Base-by-base conservation (phyloP, 2,329 filamentous ascomycete species). In the Periconia macrospinosa region DNA sequence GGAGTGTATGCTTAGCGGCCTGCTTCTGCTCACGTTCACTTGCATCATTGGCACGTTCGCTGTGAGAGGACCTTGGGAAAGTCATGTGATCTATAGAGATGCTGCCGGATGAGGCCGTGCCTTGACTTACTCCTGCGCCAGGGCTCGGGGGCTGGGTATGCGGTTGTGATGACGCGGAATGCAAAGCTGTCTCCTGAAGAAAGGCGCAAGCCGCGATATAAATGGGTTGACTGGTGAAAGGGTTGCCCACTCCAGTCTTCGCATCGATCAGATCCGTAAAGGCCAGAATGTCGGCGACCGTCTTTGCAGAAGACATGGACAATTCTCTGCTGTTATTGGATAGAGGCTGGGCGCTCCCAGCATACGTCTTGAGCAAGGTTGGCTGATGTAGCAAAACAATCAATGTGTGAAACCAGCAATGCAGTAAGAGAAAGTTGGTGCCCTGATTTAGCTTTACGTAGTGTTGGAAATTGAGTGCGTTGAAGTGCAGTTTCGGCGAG, bases 191-290 rank as follows among this genome's bases (percentile, higher is more conserved):
- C 68, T 96, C 91, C 76, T 91, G 91, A 15, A 96, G 77, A 62
- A 96, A 96, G 0, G 91, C 91, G 67, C 91, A 95, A 1, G 91
- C 91, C 1, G 91, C 91, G 55, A 96, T 93, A 63, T 95, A 96
- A 66, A 95, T 95, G 0, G 91, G 91, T 71, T 96, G 91, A 45
- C 89, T 78, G 0, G 90, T 94, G 60, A 96, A 96, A 0, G 91
- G 91, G 55, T 94, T 96, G 1, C 91, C 90, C 33, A 92, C 87
- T 52, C 92, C 91, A 62, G 91, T 92, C 70, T 90, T 92, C 0
- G 89, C 86, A 69, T 95, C 90, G 48, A 94, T 90, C 10, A 95
- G 77, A 67, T 95, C 90, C 0, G 91, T 90, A 71, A 95, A 95
- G 1, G 89, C 88, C 9, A 95, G 75, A 15, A 96, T 96, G 63